Evolutionary conservation across 1,139 yeast genomes (phyloP).

Genomic region (Candida tetrigidarum): DNA sequence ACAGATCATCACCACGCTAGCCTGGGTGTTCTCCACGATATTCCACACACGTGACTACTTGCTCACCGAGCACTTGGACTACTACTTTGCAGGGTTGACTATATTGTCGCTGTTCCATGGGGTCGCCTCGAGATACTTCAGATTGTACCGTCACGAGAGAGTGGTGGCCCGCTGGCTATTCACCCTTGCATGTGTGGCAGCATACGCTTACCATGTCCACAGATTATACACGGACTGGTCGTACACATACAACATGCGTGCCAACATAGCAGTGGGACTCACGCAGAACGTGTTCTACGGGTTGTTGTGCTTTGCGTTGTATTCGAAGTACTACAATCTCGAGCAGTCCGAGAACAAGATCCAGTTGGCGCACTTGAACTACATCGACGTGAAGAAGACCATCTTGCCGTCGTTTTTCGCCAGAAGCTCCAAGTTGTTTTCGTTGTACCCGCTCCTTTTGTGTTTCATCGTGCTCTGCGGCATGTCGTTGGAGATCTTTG

Average conservation of each 20-base stretch:
- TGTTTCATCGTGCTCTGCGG: slow-evolving; percentile 65
- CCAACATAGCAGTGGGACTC: slow-evolving; percentile 79
- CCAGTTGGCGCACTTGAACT: slow-evolving; percentile 29
- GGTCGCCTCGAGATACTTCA: slow-evolving; percentile 59
- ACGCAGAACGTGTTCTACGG: slow-evolving; percentile 62
- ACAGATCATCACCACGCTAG: slow-evolving; percentile 71
- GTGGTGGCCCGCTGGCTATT: slow-evolving; percentile 33
- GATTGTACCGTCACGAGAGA: slow-evolving; percentile 50
- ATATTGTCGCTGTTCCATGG: slow-evolving; percentile 80
- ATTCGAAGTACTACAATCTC: slow-evolving; percentile 33
- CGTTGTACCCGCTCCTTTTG: slow-evolving; percentile 46
- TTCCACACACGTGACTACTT: slow-evolving; percentile 87
- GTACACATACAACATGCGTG: slow-evolving; percentile 93
- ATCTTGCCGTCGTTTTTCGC: slow-evolving; percentile 39
- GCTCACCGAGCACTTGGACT: slow-evolving; percentile 84
- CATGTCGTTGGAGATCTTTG: slow-evolving; percentile 87
- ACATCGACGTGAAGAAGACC: slow-evolving; percentile 26
- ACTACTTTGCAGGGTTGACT: slow-evolving; percentile 90
- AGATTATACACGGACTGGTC: slow-evolving; percentile 80
- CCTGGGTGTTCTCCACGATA: slow-evolving; percentile 86
- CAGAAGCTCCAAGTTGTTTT: slow-evolving; percentile 42
- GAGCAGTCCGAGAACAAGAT: slow-evolving; percentile 21
- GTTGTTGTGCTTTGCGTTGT: slow-evolving; percentile 36
- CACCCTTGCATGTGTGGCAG: slow-evolving; percentile 44
- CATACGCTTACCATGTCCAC: slow-evolving; percentile 66